Evolutionary conservation across 2,329 filamentous ascomycete genomes (phyloP), one percentile per base, ranked within the genome.

Genomic region (Calonectria crousiana): DNA sequence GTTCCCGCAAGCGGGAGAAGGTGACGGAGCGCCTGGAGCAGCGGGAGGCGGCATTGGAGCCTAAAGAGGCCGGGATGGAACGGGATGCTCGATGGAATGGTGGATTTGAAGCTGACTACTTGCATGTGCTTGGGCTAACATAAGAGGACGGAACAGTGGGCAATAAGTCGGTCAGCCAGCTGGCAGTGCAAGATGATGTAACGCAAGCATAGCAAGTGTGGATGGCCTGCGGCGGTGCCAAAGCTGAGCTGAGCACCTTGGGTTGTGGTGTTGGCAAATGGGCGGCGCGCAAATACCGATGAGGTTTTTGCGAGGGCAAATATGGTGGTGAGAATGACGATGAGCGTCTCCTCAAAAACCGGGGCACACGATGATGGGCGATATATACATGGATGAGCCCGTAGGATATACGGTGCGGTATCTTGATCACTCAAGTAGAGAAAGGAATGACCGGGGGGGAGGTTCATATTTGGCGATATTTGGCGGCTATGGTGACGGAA

Each of bases 1-100:
- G 75, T 87, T 87, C 75, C 84, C 85, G 44, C 84, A 82, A 62
- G 72, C 64, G n/a, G 44, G 64, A 38, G 79, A 79, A 18, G 70
- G n/a, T 5, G 58, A 58, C 32, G 65, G 58, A 34, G 53, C 5
- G 32, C 30, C 51, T 28, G 72, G 52, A 64, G 66, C 72, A 23
- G 49, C 47, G 14, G 67, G 67, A 20, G 58, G 74, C 52, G 32
- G 71, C 26, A 30, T 68, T 44, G 76, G 38, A 67, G 30, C 64
- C 68, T 70, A 69, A 69, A 41, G 30, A 62, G 28, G 47, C 26
- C 58, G 65, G 65, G 49, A 72, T 44, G 69, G 60, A 32, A 69
- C 32, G 53, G 65, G 56, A 26, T 44, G 20, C 51, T 67, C 71
- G 56, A 65, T 64, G 30, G 38, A 38, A 65, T 36, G 36, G 60